Evolutionary conservation across 116 monocot species (phyloP).

Genomic region (Phalaenopsis hybrid): DNA sequence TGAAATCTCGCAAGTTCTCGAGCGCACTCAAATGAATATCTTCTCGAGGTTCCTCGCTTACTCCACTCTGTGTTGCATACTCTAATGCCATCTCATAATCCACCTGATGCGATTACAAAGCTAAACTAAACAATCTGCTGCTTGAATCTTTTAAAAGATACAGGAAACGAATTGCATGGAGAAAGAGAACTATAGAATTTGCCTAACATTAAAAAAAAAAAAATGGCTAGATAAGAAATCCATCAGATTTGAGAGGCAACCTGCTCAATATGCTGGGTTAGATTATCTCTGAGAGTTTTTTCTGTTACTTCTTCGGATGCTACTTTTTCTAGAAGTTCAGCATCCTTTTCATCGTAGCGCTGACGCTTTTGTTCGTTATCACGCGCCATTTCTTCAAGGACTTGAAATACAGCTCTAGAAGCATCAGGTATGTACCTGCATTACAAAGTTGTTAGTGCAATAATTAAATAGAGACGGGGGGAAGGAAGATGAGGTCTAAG

Average conservation of each 20-base stretch:
- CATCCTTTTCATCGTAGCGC: conserved; percentile 41
- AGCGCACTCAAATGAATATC: conserved; percentile 60
- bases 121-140: background rate
- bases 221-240: background rate
- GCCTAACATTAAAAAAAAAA: background rate
- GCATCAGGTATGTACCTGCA: conserved; percentile 93
- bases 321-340: conserved; percentile 67
- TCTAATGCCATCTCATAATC: conserved; percentile 99
- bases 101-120: conserved; percentile 35
- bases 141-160: background rate
- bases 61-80: conserved; percentile 90
- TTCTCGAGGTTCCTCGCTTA: conserved; percentile 84
- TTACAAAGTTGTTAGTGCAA: background rate
- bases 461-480: background rate
- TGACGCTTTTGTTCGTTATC: conserved; percentile 28
- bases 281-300: conserved; percentile 63
- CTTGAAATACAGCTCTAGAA: conserved; percentile 69
- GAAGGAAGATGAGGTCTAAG: no score
- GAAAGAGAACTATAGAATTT: background rate
- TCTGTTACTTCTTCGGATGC: conserved; percentile 67
- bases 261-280: conserved; percentile 86
- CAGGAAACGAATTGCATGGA: background rate
- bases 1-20: conserved; percentile 35
- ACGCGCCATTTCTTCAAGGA: conserved; percentile 49
- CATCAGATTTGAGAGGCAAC: conserved; percentile 20